Base-by-base conservation (phyloP, 352 stramenopile genomes). In the Phytopythium ostracodes region DNA sequence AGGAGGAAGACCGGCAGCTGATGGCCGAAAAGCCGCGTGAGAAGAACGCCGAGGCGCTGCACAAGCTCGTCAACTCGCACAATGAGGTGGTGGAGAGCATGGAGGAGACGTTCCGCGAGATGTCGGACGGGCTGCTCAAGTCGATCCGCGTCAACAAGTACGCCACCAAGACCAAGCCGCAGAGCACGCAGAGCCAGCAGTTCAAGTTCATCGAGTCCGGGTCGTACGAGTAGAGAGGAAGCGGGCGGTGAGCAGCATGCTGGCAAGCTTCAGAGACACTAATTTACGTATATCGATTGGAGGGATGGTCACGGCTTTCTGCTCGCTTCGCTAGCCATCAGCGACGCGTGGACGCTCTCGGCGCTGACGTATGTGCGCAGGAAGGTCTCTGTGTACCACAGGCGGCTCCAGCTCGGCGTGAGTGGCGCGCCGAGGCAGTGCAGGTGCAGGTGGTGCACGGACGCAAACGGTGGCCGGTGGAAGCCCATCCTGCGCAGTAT, bases 141-240 rank as follows among this genome's bases (percentile, higher is more conserved):
- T 75, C 80, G 35, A 89, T 94, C 56, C 76, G 81, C 49, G 79
- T 92, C 15, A 91, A 91, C 77, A 94, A 92, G 68, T 94, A 92
- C 66, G 78, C 88, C 55, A 79, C 84, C 54, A 91, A 91, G 73
- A 81, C 71, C 58, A 92, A 91, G 66, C 78, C 83, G 22, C 75
- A 76, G 68, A 88, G 80, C 64, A 92, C 83, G 38, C 85, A 94
- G 64, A 79, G 76, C 46, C 76, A 82, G 46, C 80, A 89, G 63
- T 94, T 91, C 73, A 91, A 91, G 65, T 94, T 86, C 69, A 92
- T 94, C 58, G 85, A 94, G 61, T 89, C 83, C n/a, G 85, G 85
- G 52, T 73, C 74, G 66, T 92, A 88, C 62, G 63, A 85, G 24
- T 56, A 57, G 20, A 52, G 29, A 33, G 29, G 36, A 12, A 5